These are phyloP conservation scores for Phytophthora ohioensis DNA, from an alignment of 352 stramenopile species.

Conservation along the genomic window DNA sequence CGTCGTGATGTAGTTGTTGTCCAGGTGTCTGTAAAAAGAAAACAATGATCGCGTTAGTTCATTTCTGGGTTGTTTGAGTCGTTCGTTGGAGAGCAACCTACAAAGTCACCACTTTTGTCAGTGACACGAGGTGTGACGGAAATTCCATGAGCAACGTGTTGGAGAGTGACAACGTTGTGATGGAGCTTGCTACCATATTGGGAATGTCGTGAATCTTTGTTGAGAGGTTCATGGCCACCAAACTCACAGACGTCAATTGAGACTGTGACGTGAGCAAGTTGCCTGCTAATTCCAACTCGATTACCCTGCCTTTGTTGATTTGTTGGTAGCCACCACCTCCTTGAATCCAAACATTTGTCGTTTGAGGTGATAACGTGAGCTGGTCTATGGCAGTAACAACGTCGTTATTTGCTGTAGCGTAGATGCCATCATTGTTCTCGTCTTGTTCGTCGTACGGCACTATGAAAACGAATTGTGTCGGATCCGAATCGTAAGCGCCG, in stretches of 20 bases:
- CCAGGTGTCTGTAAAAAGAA: conserved; percentile 13
- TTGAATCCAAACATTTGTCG: conserved; percentile 27
- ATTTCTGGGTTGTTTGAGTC: not conserved
- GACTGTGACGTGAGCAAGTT: conserved; percentile 17
- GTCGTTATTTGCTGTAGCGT: conserved; percentile 22
- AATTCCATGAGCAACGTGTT: conserved; percentile 29
- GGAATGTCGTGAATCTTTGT: conserved; percentile 13
- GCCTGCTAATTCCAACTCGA: conserved; percentile 12
- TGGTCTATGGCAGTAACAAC: conserved; percentile 20
- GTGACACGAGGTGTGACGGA: conserved; percentile 10
- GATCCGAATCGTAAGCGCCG: conserved; percentile 24
- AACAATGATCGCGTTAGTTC: not conserved
- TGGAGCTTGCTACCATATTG: conserved; percentile 16
- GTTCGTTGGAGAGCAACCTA: conserved; percentile 8
- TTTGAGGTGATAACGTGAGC: conserved; percentile 23
- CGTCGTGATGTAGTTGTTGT: conserved; percentile 29
- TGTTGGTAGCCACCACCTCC: conserved; percentile 20
- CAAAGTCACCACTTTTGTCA: conserved; percentile 17
- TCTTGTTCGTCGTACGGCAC: conserved; percentile 10
- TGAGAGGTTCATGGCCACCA: conserved; percentile 24
- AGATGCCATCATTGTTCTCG: not conserved
- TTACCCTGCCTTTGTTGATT: conserved; percentile 10
- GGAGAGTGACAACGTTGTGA: conserved; percentile 9
- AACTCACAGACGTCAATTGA: conserved; percentile 27
- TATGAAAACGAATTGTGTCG: conserved; percentile 27